A percentile compares a stretch with the other conserved stretches of the same genome.
Conservation (phyloP, 2,329 filamentous ascomycete species). For the Catunica adiposa region DNA sequence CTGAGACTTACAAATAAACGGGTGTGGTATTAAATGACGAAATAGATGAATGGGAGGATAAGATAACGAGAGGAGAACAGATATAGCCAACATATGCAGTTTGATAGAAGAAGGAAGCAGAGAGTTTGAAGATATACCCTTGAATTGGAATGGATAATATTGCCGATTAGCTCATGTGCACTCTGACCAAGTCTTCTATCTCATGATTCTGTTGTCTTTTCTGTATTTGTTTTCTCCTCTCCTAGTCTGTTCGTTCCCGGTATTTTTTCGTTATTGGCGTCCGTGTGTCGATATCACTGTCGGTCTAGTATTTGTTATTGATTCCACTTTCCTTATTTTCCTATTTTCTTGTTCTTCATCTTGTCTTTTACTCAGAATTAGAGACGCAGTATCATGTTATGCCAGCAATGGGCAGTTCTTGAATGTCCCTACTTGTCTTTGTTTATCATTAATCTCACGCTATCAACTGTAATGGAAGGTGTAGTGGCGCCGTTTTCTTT, state of each 20-base stretch:
- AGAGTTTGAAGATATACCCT: not conserved
- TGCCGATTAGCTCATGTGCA: constrained; percentile 4
- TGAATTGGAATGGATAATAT: constrained; percentile 1
- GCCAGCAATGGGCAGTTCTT: too few relatives aligned
- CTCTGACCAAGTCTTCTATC: not conserved
- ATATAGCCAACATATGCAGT: not conserved
- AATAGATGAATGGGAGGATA: not conserved
- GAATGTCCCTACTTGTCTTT: too few relatives aligned
- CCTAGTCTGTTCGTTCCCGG: not conserved
- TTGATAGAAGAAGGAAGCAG: not conserved
- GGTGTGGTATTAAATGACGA: not conserved
- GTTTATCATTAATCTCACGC: too few relatives aligned
- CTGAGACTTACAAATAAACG: constrained; percentile 21
- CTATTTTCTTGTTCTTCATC: too few relatives aligned
- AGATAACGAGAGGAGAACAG: not conserved
- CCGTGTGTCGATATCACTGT: too few relatives aligned
- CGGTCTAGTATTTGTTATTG: too few relatives aligned
- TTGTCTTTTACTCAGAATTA: too few relatives aligned
- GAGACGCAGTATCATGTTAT: too few relatives aligned
- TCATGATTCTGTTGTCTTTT: not conserved
- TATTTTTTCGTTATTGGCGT: too few relatives aligned
- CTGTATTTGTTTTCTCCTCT: not conserved
- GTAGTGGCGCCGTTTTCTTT: too few relatives aligned
- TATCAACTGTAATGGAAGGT: too few relatives aligned
- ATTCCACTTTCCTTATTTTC: too few relatives aligned